phyloP scores from a whole-genome alignment of 2,329 filamentous ascomycete genomes.

The Pseudopithomyces chartarum region DNA sequence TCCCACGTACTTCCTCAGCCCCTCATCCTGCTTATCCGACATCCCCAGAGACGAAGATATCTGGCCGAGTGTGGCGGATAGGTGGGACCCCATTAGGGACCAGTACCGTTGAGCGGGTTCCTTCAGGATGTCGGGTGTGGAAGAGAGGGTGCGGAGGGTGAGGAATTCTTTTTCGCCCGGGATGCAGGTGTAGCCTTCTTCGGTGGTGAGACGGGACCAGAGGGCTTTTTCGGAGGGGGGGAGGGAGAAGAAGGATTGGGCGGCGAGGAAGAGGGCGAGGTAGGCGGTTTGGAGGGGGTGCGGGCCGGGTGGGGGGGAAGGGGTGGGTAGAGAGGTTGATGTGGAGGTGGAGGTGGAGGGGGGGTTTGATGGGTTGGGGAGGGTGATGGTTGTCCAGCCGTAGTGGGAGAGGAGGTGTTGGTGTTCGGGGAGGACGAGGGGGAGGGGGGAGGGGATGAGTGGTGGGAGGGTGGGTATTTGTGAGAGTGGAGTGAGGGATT shows the following conservation, averaged over 20 bases:
- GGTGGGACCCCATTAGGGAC: conserved; percentile 35
- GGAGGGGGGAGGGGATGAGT: conserved; percentile 29
- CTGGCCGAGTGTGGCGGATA: conserved; percentile 28
- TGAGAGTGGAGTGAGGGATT: neutral
- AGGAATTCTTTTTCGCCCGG: conserved; percentile 47
- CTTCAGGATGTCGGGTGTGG: conserved; percentile 38
- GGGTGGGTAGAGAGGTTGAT: neutral
- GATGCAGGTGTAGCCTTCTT: conserved; percentile 45
- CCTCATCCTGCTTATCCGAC: conserved; percentile 14
- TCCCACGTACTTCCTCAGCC: conserved; percentile 32
- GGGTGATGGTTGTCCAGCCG: conserved; percentile 46
- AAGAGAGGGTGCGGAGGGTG: conserved; percentile 37
- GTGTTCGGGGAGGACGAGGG: conserved; percentile 40
- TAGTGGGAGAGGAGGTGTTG: conserved; percentile 34
- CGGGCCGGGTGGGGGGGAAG: neutral
- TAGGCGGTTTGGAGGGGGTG: conserved; percentile 41
- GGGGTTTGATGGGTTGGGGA: conserved; percentile 24
- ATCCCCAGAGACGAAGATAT: conserved; percentile 30
- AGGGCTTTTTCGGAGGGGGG: conserved; percentile 27
- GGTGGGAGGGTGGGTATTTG: conserved; percentile 23
- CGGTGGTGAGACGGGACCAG: conserved; percentile 40
- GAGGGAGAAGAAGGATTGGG: conserved; percentile 38
- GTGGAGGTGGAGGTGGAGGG: too few relatives aligned
- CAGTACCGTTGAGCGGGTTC: conserved; percentile 38
- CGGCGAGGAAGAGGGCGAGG: conserved; percentile 34